Percentiles rank a stretch among this genome's conserved stretches.
Evolutionary conservation across 75 land plant genomes (phyloP).

Genomic region (Pinus tabuliformis): DNA sequence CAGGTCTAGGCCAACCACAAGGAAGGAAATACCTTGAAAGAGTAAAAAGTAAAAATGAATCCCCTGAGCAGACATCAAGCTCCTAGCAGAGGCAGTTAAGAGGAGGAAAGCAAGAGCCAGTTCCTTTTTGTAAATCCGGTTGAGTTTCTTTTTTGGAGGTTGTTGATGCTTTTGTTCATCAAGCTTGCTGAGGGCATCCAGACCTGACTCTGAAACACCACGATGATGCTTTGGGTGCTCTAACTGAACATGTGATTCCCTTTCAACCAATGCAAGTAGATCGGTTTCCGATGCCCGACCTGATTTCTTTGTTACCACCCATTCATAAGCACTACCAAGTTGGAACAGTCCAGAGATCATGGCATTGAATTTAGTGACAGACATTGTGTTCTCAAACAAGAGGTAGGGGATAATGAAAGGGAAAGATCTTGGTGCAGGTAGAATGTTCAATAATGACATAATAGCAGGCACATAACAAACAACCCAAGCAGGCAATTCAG

Average conservation of each 20-base stretch:
- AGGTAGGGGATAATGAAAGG: constrained; percentile 83
- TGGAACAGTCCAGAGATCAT: constrained; percentile 91
- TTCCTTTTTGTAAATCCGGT: constrained; percentile 74
- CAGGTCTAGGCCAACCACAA: constrained; percentile 67
- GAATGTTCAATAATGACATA: constrained; percentile 81
- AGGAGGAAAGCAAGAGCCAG: constrained; percentile 72
- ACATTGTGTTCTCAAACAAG: constrained; percentile 92
- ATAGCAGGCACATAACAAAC: constrained; percentile 78
- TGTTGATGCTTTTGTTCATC: constrained; percentile 5
- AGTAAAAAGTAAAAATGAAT: constrained; percentile 91
- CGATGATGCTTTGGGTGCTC: constrained; percentile 20
- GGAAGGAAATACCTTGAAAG: constrained; percentile 78
- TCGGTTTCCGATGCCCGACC: constrained; percentile 86
- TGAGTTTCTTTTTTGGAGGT: constrained; percentile 51
- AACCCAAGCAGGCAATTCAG: constrained; percentile 82
- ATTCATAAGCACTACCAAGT: constrained; percentile 78
- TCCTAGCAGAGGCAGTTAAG: constrained; percentile 71
- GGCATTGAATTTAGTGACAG: constrained; percentile 90
- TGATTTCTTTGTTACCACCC: constrained; percentile 93
- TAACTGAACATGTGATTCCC: constrained; percentile 19
- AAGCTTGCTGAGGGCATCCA: constrained; percentile 30
- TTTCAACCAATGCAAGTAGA: constrained; percentile 36
- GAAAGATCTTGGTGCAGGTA: constrained; percentile 75
- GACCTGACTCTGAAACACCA: constrained; percentile 42
- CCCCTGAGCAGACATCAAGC: constrained; percentile 79